phyloP scores from a whole-genome alignment of 352 stramenopile genomes.

The Pythium grandisporangium region DNA sequence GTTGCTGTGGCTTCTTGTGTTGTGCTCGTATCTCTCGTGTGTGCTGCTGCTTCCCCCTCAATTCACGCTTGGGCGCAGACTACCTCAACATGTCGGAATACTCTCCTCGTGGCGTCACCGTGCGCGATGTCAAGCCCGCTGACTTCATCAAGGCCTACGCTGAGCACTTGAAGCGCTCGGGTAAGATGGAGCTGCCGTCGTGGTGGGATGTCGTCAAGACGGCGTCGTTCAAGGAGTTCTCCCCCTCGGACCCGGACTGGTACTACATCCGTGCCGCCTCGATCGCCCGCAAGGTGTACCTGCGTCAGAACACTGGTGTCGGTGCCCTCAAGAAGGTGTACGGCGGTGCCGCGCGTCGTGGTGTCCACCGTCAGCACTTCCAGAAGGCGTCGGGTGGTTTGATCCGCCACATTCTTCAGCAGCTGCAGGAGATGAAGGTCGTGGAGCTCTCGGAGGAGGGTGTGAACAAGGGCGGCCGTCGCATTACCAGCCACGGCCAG shows the following conservation, averaged over 20 bases:
- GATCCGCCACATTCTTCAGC: conserved; percentile 96
- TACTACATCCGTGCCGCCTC: conserved; percentile 98
- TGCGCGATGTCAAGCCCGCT: conserved; percentile 94
- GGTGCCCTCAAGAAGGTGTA: conserved; percentile 98
- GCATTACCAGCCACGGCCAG: conserved; percentile 96
- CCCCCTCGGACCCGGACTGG: conserved; percentile 97
- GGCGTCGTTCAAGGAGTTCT: conserved; percentile 96
- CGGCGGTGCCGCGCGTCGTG: conserved; percentile 88
- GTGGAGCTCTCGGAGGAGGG: conserved; percentile 91
- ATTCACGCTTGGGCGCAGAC: too few species aligned
- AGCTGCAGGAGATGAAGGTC: conserved; percentile 98
- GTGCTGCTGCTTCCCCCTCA: too few species aligned
- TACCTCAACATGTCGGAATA: conserved; percentile 81
- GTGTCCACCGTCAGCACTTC: conserved; percentile 94
- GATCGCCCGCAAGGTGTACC: conserved; percentile 98
- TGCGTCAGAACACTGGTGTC: conserved; percentile 95
- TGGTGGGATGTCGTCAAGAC: conserved; percentile 99
- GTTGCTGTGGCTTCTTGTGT: conserved; percentile 14
- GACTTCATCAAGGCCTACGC: conserved; percentile 99
- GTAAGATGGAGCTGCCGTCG: conserved; percentile 97
- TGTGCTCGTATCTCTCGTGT: too few species aligned
- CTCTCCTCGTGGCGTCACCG: conserved; percentile 89
- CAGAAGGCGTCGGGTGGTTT: conserved; percentile 93
- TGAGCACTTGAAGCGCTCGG: conserved; percentile 98
- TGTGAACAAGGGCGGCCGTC: conserved; percentile 91